Base-by-base conservation (phyloP, 2,329 filamentous ascomycete species). In the Exophiala viscosa region DNA sequence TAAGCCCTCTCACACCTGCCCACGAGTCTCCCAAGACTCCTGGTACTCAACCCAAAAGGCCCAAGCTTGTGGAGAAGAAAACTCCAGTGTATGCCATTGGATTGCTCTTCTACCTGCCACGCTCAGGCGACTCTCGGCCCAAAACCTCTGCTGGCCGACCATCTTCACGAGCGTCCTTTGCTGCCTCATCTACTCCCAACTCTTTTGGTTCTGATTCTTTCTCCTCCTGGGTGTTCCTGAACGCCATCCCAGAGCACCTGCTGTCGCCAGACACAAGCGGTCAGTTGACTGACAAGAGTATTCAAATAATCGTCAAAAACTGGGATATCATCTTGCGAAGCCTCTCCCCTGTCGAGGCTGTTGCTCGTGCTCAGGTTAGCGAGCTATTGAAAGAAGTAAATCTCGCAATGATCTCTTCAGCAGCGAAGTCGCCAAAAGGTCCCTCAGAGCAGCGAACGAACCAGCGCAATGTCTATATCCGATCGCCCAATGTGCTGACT, bases 1-100 rank as follows among this genome's bases (percentile, higher is more conserved):
- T 38, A 9, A 50, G 44, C 17, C 53, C 50, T 15, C 31, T 20
- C 3, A 47, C 50, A 2, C 28, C 31, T 18, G 33, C 11, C 5
- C 42, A 31, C 31, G 52, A 54, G 9, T 34, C 50, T 9, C 52
- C 42, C 23, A 33, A 46, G 8, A 23, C 31, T 2, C 32, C 40
- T 6, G 32, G 67, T 17, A 59, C 60, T 7, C 44, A 49, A n/a
- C 15, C 31, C 5, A 74, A 74, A 57, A 68, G 69, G 34, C 72
- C 70, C 45, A 76, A 76, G 58, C 69, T 75, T 17, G 75, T 76
- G 54, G 75, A 76, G 55, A 74, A 75, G 64, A 77, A 77, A 62
- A 80, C 76, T 1, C 80, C 80, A 3, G 81, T 81, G 72, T 83
- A 80, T 65, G 80, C 78, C 13, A 77, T 83, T 43, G 77, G 78